phyloP scores from a whole-genome alignment of 257 asterid genomes.

The Fraxinus americana region DNA sequence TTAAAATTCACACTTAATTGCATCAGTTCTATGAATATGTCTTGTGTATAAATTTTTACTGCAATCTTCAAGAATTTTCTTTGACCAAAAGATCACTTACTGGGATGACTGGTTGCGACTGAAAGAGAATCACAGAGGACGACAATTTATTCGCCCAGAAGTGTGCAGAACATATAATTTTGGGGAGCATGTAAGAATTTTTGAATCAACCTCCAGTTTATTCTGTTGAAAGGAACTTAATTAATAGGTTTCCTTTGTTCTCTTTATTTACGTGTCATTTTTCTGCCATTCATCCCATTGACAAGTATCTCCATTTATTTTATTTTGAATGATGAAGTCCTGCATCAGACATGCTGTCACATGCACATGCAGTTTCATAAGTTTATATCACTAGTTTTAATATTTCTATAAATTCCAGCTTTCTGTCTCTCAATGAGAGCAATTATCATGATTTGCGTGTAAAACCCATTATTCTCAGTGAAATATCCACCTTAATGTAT shows the following conservation, averaged over 20 bases:
- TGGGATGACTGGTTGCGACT: conserved; percentile 99
- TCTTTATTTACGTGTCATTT: conserved; percentile 1
- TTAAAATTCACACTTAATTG: conserved; percentile 13
- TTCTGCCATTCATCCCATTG: conserved; percentile 6
- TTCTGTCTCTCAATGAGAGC: conserved; percentile 6
- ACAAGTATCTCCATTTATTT: not conserved
- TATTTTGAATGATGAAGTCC: not conserved
- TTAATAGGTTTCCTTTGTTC: conserved; percentile 13
- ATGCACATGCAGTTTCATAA: not conserved
- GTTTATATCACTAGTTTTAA: not conserved
- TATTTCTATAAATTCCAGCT: not conserved
- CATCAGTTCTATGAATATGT: not conserved
- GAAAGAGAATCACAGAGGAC: conserved; percentile 83
- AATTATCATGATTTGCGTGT: not conserved
- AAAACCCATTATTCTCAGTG: not conserved
- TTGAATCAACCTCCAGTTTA: conserved; percentile 15
- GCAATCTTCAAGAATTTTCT: conserved; percentile 53
- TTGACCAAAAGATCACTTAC: conserved; percentile 79
- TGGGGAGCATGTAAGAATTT: conserved; percentile 89
- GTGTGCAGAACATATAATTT: conserved; percentile 97
- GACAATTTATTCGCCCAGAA: conserved; percentile 98
- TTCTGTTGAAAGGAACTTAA: conserved; percentile 15
- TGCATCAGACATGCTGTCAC: not conserved
- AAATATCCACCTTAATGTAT: not conserved
- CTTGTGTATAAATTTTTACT: conserved; percentile 10